Base-by-base conservation (phyloP, 2,329 filamentous ascomycete species). In the Zalaria sp. region DNA sequence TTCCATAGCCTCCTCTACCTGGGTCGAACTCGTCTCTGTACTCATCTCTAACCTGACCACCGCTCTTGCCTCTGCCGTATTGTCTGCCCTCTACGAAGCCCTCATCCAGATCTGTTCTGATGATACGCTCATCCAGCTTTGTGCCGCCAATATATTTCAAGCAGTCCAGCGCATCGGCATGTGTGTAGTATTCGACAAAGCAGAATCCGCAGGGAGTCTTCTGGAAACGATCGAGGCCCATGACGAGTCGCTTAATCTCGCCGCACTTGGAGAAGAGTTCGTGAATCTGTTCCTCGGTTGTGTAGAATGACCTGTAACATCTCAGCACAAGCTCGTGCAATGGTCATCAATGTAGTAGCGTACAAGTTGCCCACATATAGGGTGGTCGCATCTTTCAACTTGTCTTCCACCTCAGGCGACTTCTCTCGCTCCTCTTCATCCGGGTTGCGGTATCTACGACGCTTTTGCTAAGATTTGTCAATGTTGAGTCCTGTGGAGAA, bases 121-220 rank as follows among this genome's bases (percentile, higher is more conserved):
- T 95, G 57, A 98, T 81, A 53, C 91, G 80, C 71, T 98, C 91
- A 62, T 98, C 91, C 37, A 98, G 75, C 69, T 98, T 98, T 31
- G 91, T 98, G 44, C 91, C 91, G 43, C 91, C 91, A 55, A 98
- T 81, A 61, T 96, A 98, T 66, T 96, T 98, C 79, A 98, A 81
- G 65, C 89, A 96, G 61, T 98, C 91, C 39, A 98, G 73, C 5
- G 91, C 91, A 62, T 98, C 91, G 58, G 94, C 82, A 62, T 96
- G 91, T 27, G 81, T 95, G 69, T 95, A 96, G 68, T 98, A 98
- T 66, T 98, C 91, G 56, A 98, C 91, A 58, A 98, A 98, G 71
- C 91, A 98, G 72, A 98, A 98, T 34, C 91, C 91, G 64, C 91
- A 98, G 1, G 91, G 91, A 1, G 91, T 98, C 69, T 98, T 98